Percentiles rank a stretch among this genome's conserved stretches.
These are phyloP conservation scores for Fusarium sublunatum DNA, from an alignment of 2,329 filamentous ascomycete species.

Conservation along the genomic window DNA sequence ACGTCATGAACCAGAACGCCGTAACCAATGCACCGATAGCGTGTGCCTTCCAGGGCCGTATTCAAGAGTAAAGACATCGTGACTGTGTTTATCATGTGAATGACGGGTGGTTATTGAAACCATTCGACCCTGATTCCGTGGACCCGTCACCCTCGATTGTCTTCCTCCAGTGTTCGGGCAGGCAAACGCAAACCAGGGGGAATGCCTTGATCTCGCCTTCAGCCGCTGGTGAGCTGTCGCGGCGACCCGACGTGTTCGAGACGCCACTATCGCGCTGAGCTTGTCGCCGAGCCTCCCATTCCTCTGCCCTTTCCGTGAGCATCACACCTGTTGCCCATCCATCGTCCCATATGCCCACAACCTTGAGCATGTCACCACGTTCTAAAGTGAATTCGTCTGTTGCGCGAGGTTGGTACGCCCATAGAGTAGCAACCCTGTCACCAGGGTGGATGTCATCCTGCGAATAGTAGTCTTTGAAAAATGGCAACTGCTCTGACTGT, in stretches of 20 bases:
- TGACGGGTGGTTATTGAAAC: constrained; percentile 40
- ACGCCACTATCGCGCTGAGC: constrained; percentile 92
- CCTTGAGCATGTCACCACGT: constrained; percentile 96
- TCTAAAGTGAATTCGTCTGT: constrained; percentile 93
- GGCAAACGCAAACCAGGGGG: constrained; percentile 93
- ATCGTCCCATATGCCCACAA: constrained; percentile 98
- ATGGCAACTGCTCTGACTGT: constrained; percentile 93
- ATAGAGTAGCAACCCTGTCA: constrained; percentile 89
- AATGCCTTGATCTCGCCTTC: constrained; percentile 94
- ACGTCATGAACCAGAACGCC: constrained; percentile 51
- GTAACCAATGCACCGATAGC: constrained; percentile 50
- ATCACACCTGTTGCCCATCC: constrained; percentile 96
- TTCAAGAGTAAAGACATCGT: constrained; percentile 45
- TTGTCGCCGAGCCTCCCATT: constrained; percentile 83
- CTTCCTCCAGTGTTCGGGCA: constrained; percentile 95
- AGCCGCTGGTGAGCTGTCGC: constrained; percentile 70
- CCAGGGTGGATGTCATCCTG: constrained; percentile 94
- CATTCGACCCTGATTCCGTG: constrained; percentile 69
- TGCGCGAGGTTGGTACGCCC: constrained; percentile 96
- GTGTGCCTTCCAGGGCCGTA: constrained; percentile 41
- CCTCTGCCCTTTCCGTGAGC: constrained; percentile 83
- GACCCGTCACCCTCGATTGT: constrained; percentile 91
- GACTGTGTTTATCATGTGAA: constrained; percentile 45
- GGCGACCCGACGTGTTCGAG: constrained; percentile 78
- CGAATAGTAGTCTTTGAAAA: constrained; percentile 99